Percentiles rank a stretch among this genome's conserved stretches.
Evolutionary conservation across 129 eudicot genomes (phyloP).

Genomic region (Helianthus tuberosus): DNA sequence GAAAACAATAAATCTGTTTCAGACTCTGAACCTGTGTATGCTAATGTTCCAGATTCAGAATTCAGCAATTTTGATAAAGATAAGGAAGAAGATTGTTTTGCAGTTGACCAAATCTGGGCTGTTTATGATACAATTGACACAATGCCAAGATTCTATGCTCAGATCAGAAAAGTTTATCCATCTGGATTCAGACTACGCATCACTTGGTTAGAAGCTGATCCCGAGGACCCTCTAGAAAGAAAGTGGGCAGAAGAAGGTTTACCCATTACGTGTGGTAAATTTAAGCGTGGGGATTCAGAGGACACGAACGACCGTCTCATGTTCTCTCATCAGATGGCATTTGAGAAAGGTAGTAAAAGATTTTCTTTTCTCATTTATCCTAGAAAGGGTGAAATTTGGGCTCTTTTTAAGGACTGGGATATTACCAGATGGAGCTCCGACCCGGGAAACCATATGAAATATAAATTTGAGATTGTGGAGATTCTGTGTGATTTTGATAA

Average conservation of each 20-base stretch:
- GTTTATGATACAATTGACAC: constrained; percentile 64
- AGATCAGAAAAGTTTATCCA: constrained; percentile 47
- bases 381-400: constrained; percentile 80
- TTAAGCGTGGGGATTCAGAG: constrained; percentile 44
- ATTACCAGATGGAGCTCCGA: constrained; percentile 57
- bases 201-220: constrained; percentile 80
- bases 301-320: constrained; percentile 43
- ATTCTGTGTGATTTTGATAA: constrained; percentile 53
- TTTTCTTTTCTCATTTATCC: constrained; percentile 52
- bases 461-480: constrained; percentile 72
- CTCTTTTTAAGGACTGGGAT: constrained; percentile 81
- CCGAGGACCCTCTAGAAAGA: constrained; percentile 37
- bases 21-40: constrained; percentile 25
- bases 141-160: constrained; percentile 90
- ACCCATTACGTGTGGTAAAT: constrained; percentile 75
- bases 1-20: constrained; percentile 23
- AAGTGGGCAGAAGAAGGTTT: constrained; percentile 57
- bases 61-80: constrained; percentile 67
- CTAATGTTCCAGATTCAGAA: constrained; percentile 54
- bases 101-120: constrained; percentile 85
- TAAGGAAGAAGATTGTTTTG: constrained; percentile 52
- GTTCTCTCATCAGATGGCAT: constrained; percentile 71
- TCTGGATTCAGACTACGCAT: constrained; percentile 56
- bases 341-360: constrained; percentile 37
- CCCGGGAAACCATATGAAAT: constrained; percentile 44